A percentile compares a stretch with the other conserved stretches of the same genome.
These are phyloP conservation scores for Pistacia vera DNA, from an alignment of 345 rosid species.

Conservation along the genomic window DNA sequence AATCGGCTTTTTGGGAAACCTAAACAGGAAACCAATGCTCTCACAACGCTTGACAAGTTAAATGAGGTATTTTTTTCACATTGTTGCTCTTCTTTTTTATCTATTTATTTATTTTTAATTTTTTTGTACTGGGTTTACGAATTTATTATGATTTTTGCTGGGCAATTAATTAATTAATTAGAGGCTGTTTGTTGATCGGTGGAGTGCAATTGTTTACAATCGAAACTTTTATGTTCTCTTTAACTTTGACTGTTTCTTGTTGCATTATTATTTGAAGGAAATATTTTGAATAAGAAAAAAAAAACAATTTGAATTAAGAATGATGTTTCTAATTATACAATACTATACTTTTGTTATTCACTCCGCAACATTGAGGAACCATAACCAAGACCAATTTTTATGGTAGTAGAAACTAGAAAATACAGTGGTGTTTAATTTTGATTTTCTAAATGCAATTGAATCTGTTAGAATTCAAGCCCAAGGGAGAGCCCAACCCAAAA, in stretches of 20 bases:
- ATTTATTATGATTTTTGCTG: neutral
- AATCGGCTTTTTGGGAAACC: slow-evolving; percentile 87
- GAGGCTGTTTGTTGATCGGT: neutral
- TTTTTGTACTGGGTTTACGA: neutral
- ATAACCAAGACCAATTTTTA: neutral
- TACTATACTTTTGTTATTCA: neutral
- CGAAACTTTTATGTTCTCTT: no score
- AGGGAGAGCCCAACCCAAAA: no score
- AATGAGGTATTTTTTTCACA: slow-evolving; percentile 41
- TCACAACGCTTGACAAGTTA: slow-evolving; percentile 76
- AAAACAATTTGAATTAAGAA: neutral
- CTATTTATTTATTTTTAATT: no score
- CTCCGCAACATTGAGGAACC: neutral
- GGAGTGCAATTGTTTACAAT: no score
- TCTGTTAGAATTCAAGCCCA: no score
- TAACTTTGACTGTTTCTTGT: neutral
- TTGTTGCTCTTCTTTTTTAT: neutral
- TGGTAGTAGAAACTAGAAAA: neutral
- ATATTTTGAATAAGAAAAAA: neutral
- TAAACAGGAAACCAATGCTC: slow-evolving; percentile 77
- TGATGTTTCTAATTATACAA: neutral
- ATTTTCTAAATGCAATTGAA: neutral
- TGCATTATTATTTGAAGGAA: neutral
- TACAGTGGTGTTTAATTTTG: neutral
- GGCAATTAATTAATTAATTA: neutral